A percentile compares a stretch with the other conserved stretches of the same genome.
Conservation (phyloP, 352 stramenopile species). For the Globisporangium uncinulatum region DNA sequence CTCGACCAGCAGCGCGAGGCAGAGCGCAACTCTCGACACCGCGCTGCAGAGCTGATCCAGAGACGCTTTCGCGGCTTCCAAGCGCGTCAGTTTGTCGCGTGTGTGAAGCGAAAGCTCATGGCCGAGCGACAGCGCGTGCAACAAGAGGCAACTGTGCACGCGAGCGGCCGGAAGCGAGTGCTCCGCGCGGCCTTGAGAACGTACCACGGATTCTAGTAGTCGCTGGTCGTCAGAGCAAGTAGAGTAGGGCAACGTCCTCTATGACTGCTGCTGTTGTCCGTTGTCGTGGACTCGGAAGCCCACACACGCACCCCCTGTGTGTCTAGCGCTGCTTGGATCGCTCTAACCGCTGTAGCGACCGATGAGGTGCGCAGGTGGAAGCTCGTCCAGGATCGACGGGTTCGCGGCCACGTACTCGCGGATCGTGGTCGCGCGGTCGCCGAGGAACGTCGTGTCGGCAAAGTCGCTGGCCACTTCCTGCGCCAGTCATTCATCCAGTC, state of each 20-base stretch:
- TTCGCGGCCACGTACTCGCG: slow-evolving; percentile 77
- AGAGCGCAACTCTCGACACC: slow-evolving; percentile 20
- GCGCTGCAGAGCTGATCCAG: slow-evolving; percentile 9
- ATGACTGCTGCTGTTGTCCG: too few species aligned
- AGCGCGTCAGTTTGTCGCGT: slow-evolving; percentile 7
- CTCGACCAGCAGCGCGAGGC: slow-evolving; percentile 48
- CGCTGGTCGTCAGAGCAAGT: not conserved
- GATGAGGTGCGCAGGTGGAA: slow-evolving; percentile 63
- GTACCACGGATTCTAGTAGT: slow-evolving; percentile 16
- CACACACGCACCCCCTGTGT: too few species aligned
- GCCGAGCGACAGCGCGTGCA: not conserved
- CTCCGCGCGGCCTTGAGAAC: slow-evolving; percentile 10
- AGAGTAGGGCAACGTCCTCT: too few species aligned
- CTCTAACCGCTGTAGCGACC: slow-evolving; percentile 73
- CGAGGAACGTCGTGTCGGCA: slow-evolving; percentile 87
- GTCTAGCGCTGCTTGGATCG: not conserved
- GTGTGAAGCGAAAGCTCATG: slow-evolving; percentile 9
- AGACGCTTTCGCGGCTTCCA: slow-evolving; percentile 10
- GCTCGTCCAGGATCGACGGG: slow-evolving; percentile 77
- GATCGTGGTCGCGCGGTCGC: slow-evolving; percentile 85
- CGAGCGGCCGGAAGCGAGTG: slow-evolving; percentile 7
- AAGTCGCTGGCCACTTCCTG: slow-evolving; percentile 74
- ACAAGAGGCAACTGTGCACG: not conserved
- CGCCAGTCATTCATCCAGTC: too few species aligned
- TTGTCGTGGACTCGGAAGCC: not conserved